A percentile compares a stretch with the other conserved stretches of the same genome.
Evolutionary conservation across 225 moss, liverwort and hornwort genomes (phyloP).

Genomic region (Sphagnum tenellum): DNA sequence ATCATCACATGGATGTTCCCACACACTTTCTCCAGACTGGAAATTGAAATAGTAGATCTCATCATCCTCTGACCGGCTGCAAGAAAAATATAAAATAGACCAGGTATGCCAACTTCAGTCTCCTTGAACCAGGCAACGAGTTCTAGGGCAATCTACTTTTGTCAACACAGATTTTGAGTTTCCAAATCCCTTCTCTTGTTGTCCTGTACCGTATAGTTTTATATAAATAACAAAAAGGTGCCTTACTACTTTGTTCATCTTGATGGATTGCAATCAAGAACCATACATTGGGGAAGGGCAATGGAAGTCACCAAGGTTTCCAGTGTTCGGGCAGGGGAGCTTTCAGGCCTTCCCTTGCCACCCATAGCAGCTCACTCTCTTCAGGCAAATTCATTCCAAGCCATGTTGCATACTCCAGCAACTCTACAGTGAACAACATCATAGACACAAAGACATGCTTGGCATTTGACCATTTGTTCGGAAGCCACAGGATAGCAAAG

Average conservation of each 20-base stretch:
- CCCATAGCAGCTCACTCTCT: constrained; percentile 54
- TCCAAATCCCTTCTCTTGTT: too few species aligned
- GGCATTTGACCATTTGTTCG: too few species aligned
- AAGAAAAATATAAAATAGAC: background rate
- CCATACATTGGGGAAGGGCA: background rate
- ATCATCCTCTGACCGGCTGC: constrained; percentile 49
- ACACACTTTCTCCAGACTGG: constrained; percentile 47
- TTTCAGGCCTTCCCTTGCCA: constrained; percentile 52
- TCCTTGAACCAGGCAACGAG: too few species aligned
- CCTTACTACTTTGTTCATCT: too few species aligned
- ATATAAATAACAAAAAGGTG: too few species aligned
- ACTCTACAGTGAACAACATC: constrained; percentile 18
- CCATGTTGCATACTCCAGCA: constrained; percentile 56
- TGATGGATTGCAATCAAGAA: too few species aligned
- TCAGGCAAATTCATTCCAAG: constrained; percentile 63
- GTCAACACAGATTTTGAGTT: too few species aligned
- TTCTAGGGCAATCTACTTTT: too few species aligned
- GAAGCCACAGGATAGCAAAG: too few species aligned
- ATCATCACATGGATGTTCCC: constrained; percentile 79
- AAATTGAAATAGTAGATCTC: constrained; percentile 71
- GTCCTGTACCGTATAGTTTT: too few species aligned
- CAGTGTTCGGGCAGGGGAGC: constrained; percentile 43
- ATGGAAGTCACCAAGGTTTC: constrained; percentile 45
- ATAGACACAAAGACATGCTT: too few species aligned
- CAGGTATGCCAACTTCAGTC: too few species aligned